A percentile compares a stretch with the other conserved stretches of the same genome.
phyloP scores from a whole-genome alignment of 1,139 yeast species.

The Yamadazyma mexicana region DNA sequence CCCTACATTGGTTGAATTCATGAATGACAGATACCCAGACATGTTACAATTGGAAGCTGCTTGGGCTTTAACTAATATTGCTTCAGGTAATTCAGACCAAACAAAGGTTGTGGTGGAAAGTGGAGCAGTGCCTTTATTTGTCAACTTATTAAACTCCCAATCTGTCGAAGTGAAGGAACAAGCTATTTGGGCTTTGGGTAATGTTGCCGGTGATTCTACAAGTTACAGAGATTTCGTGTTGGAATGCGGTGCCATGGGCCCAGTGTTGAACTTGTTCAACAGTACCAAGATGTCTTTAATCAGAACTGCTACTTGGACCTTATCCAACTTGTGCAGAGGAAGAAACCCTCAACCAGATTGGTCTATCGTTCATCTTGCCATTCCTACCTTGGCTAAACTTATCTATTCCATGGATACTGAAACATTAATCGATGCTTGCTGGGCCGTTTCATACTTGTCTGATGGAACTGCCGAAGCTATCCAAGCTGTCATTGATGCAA shows the following conservation, averaged over 20 bases:
- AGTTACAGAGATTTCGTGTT: slow-evolving; percentile 86
- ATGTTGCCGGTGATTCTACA: slow-evolving; percentile 96
- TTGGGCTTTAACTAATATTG: slow-evolving; percentile 98
- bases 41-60: slow-evolving; percentile 96
- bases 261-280: slow-evolving; percentile 76
- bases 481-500: slow-evolving; percentile 95
- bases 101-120: slow-evolving; percentile 88
- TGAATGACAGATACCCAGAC: slow-evolving; percentile 76
- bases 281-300: slow-evolving; percentile 83
- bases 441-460: slow-evolving; percentile 95
- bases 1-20: slow-evolving; percentile 83
- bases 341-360: slow-evolving; percentile 96
- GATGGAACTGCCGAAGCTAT: slow-evolving; percentile 93
- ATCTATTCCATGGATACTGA: slow-evolving; percentile 90
- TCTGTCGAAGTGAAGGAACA: slow-evolving; percentile 95
- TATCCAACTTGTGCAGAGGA: slow-evolving; percentile 95
- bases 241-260: slow-evolving; percentile 83
- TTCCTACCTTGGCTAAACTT: slow-evolving; percentile 89
- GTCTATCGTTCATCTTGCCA: slow-evolving; percentile 79
- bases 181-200: slow-evolving; percentile 99
- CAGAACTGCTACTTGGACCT: slow-evolving; percentile 97
- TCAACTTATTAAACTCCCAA: slow-evolving; percentile 72
- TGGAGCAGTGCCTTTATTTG: slow-evolving; percentile 92
- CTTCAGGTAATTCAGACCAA: slow-evolving; percentile 91
- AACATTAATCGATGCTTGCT: slow-evolving; percentile 94